Evolutionary conservation across 2,329 filamentous ascomycete species (phyloP), one percentile per base, ranked within the genome.

Genomic region (Myriosclerotinia curreyana): DNA sequence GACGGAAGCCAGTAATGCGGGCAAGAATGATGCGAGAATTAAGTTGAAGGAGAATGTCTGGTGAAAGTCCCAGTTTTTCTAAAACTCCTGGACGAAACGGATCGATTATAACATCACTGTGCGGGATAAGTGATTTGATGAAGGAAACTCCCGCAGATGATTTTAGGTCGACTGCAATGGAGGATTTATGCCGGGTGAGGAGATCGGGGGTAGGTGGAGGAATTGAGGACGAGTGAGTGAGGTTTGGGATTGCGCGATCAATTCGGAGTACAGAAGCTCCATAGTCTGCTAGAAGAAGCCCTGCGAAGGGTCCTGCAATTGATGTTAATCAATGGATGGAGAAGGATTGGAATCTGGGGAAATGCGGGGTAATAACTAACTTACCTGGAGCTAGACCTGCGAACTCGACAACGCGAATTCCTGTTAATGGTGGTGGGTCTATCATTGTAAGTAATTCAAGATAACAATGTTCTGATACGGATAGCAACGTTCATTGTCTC

Each of bases 71-170:
- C 12, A 94, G 84, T 60, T 88, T 90, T 77, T 98, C 94, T 2
- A 98, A 83, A 0, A 97, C 91, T 44, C 92, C 92, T 0, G 94
- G 94, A 0, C 94, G 90, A 80, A 92, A 98, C 0, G 95, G 94
- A 75, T 98, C 95, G 75, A 98, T 95, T 36, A 98, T 76, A 44
- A 97, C 81, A 76, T 98, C 94, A 64, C 86, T 82, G 20, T 79
- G 74, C 20, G 79, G 76, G 44, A 89, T 78, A 1, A 97, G 81
- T 3, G 81, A 79, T 66, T 86, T 86, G 61, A 96, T 76, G 8
- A 97, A 79, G 0, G 81, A 80, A 15, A 86, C 74, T 8, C 91
- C 92, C 0, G 76, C 70, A 0, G 83, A 69, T 0, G 84, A 82
- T 74, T 95, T 96, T 60, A 97, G 83, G 77, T 97, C 85, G 3